Base-by-base conservation (phyloP, 495 filamentous ascomycete species). In the Mytilinidion resinicola region DNA sequence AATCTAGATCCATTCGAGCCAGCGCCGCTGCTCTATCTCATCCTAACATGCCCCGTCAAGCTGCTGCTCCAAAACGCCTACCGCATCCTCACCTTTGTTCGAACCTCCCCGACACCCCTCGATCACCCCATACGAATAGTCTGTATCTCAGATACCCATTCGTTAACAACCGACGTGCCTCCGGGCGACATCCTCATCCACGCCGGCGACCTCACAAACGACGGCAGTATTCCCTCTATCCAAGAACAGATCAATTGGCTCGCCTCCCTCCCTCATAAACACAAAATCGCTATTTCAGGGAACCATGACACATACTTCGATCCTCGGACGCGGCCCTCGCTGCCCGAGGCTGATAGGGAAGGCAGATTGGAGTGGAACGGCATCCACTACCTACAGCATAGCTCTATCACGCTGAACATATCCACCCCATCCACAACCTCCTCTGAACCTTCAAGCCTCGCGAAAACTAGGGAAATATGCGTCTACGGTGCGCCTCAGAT, bases 291-390 rank as follows among this genome's bases (percentile, higher is more conserved):
- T 38, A 86, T 96, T 58, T 80, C 83, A 56, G 92, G 92, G n/a
- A 96, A 95, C 69, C 90, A 96, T 70, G 91, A 96, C 65, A 81
- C 80, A 63, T 91, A 82, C 72, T 85, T 96, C 53, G 91, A 96
- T 65, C 65, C 73, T 46, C 71, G 64, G 3, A 69, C 70, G 19
- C 72, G 80, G 47, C 68, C 55, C 11, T 71, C 69, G 17, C 59
- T 73, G 1, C 19, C 49, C 3, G 72, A 74, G 48, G 72, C 76
- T 17, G 69, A 75, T 9, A 67, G 55, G 67, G 71, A 50, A 65
- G 74, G 56, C 38, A 39, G 1, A 37, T 61, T 85, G 51, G 74
- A 82, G 62, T 86, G 82, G 82, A 75, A 63, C 56, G 60, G 77
- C 30, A 75, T 87, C 48, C 76, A 80, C 64, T 86, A 87, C 71